Evolutionary conservation across 805 yeast species (phyloP), one percentile per base, ranked within the genome.

Genomic region (Hermanozyma aechmeae): DNA sequence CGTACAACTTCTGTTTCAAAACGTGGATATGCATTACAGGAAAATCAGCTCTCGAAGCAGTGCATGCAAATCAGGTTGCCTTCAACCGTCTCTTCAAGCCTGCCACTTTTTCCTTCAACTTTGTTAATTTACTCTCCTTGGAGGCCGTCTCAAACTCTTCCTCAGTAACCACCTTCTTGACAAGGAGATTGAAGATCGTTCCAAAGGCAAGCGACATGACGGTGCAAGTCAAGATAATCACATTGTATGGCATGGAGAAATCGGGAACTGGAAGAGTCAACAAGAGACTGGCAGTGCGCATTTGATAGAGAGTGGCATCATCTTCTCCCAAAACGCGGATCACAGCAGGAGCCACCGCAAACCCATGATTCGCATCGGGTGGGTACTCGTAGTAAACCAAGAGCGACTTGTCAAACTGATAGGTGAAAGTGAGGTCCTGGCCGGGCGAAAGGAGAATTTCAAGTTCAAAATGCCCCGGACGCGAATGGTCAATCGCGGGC

Each of bases 311-410:
- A 3, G 35, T 25, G 5, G 20, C 14, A 9, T 44, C 34, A 17
- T 42, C 33, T 3, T 26, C 35, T 8, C 54, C 51, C 6, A 76
- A 29, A 0, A 83, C 71, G 3, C 79, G 69, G 9, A 85, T 65
- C 8, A 84, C 79, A 4, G 95, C 95, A 0, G 97, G 95, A 15
- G 92, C 92, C 25, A 92, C 75, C 34, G 87, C 89, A 55, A 92
- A 92, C 1, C 98, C 98, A 45, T 92, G 96, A 51, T 92, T 92
- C 2, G 98, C 97, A 61, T 92, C 98, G 1, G 98, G 98, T n/a
- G 98, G 98, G 47, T 92, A 92, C 51, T 92, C 97, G 3, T 86
- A 81, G 36, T 82, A 76, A 33, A 79, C 68, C 17, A 92, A 64
- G 49, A 92, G 64, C 0, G 95, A 76, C 51, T 87, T 92, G 50